Percentiles rank a stretch among this genome's conserved stretches.
Evolutionary conservation across 768 basidiomycete genomes (phyloP).

Genomic region (Vishniacozyma victoriae): DNA sequence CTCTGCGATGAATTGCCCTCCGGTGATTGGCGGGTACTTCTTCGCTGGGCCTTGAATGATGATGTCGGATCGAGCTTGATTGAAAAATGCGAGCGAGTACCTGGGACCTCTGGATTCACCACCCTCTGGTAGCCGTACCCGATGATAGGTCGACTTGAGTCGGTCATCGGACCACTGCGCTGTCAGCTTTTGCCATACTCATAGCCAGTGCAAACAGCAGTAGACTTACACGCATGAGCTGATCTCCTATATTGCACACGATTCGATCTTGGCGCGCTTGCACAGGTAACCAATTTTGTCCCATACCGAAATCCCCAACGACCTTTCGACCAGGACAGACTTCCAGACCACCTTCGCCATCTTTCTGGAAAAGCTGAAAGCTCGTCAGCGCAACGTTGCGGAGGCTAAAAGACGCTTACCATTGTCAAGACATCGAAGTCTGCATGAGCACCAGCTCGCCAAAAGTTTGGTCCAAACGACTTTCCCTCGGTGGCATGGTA

Average conservation of each 20-base stretch:
- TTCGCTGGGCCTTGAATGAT: constrained; percentile 39
- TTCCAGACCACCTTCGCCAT: constrained; percentile 38
- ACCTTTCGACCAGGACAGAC: constrained; percentile 36
- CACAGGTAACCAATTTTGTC: constrained; percentile 29
- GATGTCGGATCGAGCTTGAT: constrained; percentile 28
- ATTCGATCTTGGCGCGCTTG: constrained; percentile 24
- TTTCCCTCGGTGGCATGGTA: constrained; percentile 32
- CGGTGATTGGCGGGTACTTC: constrained; percentile 33
- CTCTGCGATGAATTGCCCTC: constrained; percentile 36
- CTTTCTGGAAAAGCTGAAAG: constrained; percentile 31
- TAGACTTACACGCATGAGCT: constrained; percentile 20
- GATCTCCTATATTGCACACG: constrained; percentile 40
- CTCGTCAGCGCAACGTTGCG: background rate
- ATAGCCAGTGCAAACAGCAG: background rate
- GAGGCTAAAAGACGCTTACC: too few species aligned
- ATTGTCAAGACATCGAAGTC: constrained; percentile 40
- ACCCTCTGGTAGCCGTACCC: constrained; percentile 29
- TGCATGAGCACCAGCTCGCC: constrained; percentile 36
- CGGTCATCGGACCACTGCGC: constrained; percentile 37
- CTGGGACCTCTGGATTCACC: constrained; percentile 16
- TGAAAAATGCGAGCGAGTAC: constrained; percentile 42
- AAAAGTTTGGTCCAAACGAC: constrained; percentile 26
- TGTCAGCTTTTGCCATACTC: background rate
- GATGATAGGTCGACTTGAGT: constrained; percentile 41
- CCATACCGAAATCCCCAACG: constrained; percentile 36